Percentiles rank a stretch among this genome's conserved stretches.
phyloP scores from a whole-genome alignment of 2,329 filamentous ascomycete species.

The Fusarium dlaminii region DNA sequence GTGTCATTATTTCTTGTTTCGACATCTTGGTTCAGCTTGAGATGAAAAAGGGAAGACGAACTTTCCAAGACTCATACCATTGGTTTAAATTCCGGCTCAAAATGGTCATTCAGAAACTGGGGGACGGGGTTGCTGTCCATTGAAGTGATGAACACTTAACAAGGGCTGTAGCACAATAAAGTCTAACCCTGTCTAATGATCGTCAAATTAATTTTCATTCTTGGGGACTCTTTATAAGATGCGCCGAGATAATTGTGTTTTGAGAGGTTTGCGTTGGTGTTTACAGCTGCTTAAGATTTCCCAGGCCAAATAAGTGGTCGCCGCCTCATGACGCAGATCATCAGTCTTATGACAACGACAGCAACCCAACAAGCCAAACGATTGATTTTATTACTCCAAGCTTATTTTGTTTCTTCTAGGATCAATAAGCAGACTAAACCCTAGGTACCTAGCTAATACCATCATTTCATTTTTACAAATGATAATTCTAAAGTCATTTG shows the following conservation, averaged over 20 bases:
- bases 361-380: not conserved
- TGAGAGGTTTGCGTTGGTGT: not conserved
- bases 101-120: not conserved
- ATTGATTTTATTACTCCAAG: not conserved
- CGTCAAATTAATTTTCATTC: no score
- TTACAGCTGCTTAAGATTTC: not conserved
- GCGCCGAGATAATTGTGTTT: not conserved
- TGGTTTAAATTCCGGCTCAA: not conserved
- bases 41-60: not conserved
- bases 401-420: not conserved
- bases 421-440: not conserved
- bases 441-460: no score
- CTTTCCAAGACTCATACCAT: not conserved
- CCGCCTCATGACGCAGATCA: not conserved
- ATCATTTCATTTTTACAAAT: not conserved
- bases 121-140: not conserved
- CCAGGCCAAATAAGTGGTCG: accelerated
- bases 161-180: not conserved
- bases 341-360: no score
- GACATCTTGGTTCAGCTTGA: not conserved
- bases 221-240: not conserved
- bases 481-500: not conserved
- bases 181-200: no score
- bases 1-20: not conserved
- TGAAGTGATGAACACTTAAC: not conserved